A percentile compares a stretch with the other conserved stretches of the same genome.
Conservation (phyloP, 805 yeast species). For the Hanseniaspora lindneri region DNA sequence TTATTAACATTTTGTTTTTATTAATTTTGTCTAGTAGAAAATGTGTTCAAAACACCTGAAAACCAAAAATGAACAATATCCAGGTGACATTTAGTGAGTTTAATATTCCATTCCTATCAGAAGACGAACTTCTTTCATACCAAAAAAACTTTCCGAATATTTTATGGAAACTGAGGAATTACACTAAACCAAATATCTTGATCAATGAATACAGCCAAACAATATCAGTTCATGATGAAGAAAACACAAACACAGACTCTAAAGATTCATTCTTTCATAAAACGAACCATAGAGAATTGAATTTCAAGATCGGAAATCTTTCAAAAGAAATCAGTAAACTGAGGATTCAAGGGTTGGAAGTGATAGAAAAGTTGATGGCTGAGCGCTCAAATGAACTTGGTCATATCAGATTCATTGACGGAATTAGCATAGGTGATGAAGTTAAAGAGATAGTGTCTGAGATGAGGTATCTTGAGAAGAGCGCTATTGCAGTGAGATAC, state of each 20-base stretch:
- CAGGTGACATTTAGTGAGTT: constrained; percentile 1
- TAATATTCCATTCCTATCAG: not conserved
- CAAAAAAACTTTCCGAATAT: constrained; percentile 4
- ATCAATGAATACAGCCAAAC: constrained; percentile 12
- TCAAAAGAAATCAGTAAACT: not conserved
- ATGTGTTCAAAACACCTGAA: too few species aligned
- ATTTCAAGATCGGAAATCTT: not conserved
- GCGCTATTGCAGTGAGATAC: not conserved
- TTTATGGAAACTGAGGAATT: constrained; percentile 6
- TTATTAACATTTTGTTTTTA: too few species aligned
- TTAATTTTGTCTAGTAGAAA: too few species aligned
- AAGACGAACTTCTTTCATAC: not conserved
- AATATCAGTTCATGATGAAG: constrained; percentile 6
- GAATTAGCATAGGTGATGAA: not conserved
- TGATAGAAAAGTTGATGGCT: not conserved
- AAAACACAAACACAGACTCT: not conserved
- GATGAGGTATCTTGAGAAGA: constrained; percentile 1
- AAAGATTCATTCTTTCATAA: constrained; percentile 4
- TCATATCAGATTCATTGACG: constrained; percentile 8
- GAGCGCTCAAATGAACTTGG: constrained; percentile 7
- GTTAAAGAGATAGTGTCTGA: constrained; percentile 1
- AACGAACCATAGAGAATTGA: not conserved
- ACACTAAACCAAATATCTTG: constrained; percentile 3
- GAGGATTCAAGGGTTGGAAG: not conserved
- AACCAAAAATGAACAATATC: constrained; percentile 2